Evolutionary conservation across 2,329 filamentous ascomycete species (phyloP), one percentile per base, ranked within the genome.

Genomic region (Pseudogymnoascus sp.): DNA sequence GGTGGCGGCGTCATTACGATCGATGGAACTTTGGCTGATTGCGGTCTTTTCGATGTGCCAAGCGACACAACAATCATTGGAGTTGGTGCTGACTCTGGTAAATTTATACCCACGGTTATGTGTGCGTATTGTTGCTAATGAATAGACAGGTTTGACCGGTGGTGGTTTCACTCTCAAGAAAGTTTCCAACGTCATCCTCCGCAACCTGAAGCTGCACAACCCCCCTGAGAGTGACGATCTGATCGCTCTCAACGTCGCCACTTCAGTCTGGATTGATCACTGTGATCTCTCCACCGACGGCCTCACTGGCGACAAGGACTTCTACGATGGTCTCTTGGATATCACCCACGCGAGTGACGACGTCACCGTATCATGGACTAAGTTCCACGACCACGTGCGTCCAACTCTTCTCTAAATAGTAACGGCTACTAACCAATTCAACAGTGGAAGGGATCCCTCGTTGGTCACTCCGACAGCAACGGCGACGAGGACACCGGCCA

Each of bases 251-350:
- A 76, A 84, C 64, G 66, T 69, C 2, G 73, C 80, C 59, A 81
- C 71, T 62, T 85, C 86, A 65, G 77, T 85, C 68, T 89, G 86
- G 86, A 75, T 89, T 58, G 86, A 89, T 74, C 86, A 88, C 75
- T 78, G 79, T 70, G 86, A 89, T 65, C 77, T 89, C 18, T 84
- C 80, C 3, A 84, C 82, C 22, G 80, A 87, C 73, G 69, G 71
- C 6, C 62, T 74, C 36, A 75, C 79, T 67, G 76, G 82, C 70
- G 83, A 79, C 76, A 89, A 89, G 76, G 85, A 89, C 75, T 86
- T 81, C 75, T 88, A 86, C 69, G 86, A 89, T 62, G 86, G 86
- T 35, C 79, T 89, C 1, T 74, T 85, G 54, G 86, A 89, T 67
- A 71, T 78, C 50, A 86, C 81, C 58, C 86, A 87, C 73, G 86